Evolutionary conservation across 345 rosid species (phyloP), one percentile per base, ranked within the genome.

Genomic region (Pistacia integerrima): DNA sequence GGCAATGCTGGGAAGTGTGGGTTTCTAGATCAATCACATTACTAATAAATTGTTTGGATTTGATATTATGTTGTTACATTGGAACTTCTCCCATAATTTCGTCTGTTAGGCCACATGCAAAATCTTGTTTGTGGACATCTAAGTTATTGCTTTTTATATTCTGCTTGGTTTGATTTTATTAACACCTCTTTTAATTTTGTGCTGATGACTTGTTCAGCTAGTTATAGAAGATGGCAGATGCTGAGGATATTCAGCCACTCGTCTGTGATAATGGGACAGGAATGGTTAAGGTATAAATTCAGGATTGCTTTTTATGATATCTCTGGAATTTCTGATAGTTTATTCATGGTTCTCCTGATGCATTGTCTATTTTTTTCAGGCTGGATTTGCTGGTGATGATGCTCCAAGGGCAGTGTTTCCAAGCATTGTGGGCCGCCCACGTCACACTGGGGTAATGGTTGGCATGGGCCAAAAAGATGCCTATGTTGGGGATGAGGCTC

Each of bases 381-480:
- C 92, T 70, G 92, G 90, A 68, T 90, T 90, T 78, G 92, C 89
- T 30, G 92, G 93, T 22, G 92, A 90, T 74, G 93, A 90, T 84
- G 93, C 93, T 61, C 92, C 92, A 51, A 87, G 92, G 84, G 92
- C 92, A 18, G 92, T 90, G 74, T 88, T 90, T 76, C 92, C 93
- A 55, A 90, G 93, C 81, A 87, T 88, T 67, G 87, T 88, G 72
- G 90, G 91, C 1, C 91, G 89, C 74, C 91, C 91, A 54, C 90
- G 90, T 48, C 88, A 88, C 84, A 88, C 92, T 2, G 92, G 90
- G 44, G 92, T 88, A 74, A 88, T 88, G 92, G 92, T 88, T 3
- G 92, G 92, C 30, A 88, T 88, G 92, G 92, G 92, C 62, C 90
- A 84, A 72, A 88, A 86, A 35, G 89, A 88, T 80, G 91, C 91